Percentiles rank a stretch among this genome's conserved stretches.
These are phyloP conservation scores for Macadamia integrifolia DNA, from an alignment of 164 flowering plant species.

Conservation along the genomic window DNA sequence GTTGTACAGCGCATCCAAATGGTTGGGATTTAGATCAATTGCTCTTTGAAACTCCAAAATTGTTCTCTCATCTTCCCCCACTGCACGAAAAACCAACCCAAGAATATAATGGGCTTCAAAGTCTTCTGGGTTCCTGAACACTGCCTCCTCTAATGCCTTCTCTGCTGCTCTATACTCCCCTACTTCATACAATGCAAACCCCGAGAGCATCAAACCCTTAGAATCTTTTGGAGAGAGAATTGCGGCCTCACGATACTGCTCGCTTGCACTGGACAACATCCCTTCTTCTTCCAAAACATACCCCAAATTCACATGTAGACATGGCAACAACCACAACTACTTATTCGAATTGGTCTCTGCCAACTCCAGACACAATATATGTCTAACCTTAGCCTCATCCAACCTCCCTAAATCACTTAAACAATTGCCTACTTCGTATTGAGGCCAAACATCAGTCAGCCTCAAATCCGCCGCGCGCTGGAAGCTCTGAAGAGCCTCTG, in stretches of 20 bases:
- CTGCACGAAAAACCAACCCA: constrained; percentile 87
- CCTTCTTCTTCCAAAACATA: constrained; percentile 93
- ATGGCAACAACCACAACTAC: constrained; percentile 86
- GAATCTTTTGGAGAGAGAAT: constrained; percentile 91
- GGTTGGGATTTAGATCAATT: constrained; percentile 92
- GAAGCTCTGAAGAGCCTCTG: no score
- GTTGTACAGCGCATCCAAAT: no score
- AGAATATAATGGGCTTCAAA: constrained; percentile 98
- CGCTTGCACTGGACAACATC: constrained; percentile 90
- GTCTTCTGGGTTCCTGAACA: constrained; percentile 53
- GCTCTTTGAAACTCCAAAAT: constrained; percentile 96
- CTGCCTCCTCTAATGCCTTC: constrained; percentile 63
- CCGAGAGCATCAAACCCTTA: constrained; percentile 91
- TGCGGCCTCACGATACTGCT: constrained; percentile 97
- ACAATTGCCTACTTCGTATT: constrained; percentile 84
- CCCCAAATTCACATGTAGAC: constrained; percentile 95
- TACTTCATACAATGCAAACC: constrained; percentile 94
- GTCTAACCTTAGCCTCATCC: constrained; percentile 75
- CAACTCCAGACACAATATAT: constrained; percentile 68
- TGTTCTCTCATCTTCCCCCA: constrained; percentile 89
- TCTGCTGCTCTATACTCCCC: constrained; percentile 97
- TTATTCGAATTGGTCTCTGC: constrained; percentile 89
- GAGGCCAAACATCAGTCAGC: constrained; percentile 84
- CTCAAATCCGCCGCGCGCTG: constrained; percentile 40
- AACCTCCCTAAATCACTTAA: constrained; percentile 57